These are phyloP conservation scores for Ceratocystis papillata DNA, from an alignment of 2,329 filamentous ascomycete species.

Conservation along the genomic window DNA sequence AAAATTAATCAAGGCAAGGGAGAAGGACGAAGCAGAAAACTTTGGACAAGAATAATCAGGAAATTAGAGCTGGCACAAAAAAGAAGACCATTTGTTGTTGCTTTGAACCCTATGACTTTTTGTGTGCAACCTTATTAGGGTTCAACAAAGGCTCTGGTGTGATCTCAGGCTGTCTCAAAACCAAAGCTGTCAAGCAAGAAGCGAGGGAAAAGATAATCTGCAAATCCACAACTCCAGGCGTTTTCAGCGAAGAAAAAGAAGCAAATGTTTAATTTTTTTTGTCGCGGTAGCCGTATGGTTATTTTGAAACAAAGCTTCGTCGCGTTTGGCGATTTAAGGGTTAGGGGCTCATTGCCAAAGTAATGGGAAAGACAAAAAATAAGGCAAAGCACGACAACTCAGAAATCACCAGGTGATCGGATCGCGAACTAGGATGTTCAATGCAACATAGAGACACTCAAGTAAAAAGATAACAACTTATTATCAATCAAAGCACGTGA, in stretches of 20 bases:
- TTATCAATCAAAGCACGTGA: background rate
- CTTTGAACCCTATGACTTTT: too few relatives aligned
- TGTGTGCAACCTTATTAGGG: too few relatives aligned
- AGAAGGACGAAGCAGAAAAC: too few relatives aligned
- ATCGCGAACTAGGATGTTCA: constrained; percentile 1
- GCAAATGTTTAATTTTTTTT: constrained; percentile 1
- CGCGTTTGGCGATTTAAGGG: constrained; percentile 9
- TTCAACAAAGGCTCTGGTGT: too few relatives aligned
- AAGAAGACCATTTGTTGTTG: too few relatives aligned
- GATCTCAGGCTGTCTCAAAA: too few relatives aligned
- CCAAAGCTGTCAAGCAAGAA: background rate
- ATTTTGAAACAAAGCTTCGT: constrained; percentile 7
- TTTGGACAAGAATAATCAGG: too few relatives aligned
- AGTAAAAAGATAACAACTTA: background rate
- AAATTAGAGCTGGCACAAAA: too few relatives aligned
- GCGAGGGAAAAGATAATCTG: background rate
- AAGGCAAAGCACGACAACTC: background rate
- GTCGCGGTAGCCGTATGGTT: constrained; percentile 2
- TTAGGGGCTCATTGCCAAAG: background rate
- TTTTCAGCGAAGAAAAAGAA: background rate
- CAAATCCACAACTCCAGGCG: background rate
- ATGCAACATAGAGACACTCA: background rate
- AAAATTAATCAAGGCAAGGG: background rate
- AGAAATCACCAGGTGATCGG: background rate
- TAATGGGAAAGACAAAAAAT: too few relatives aligned